Evolutionary conservation across 225 moss, liverwort and hornwort species (phyloP), one percentile per base, ranked within the genome.

Genomic region (Ulota crispa): DNA sequence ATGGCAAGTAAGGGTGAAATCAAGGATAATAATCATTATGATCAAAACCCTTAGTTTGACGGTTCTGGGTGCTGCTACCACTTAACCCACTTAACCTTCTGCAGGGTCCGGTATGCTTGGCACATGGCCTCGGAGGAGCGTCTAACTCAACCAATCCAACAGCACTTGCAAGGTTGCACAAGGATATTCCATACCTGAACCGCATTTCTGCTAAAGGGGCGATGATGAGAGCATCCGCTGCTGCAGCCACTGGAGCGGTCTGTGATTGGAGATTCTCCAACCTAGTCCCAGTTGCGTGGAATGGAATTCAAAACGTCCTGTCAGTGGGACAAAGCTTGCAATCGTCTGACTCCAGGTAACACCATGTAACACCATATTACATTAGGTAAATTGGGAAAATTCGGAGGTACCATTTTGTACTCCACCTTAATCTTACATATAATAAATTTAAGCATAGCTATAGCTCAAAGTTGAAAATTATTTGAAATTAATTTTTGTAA

Each of bases 251-350:
- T 39, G 80, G 70, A 2, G 1, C 65, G 26, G 45, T 10, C 50
- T 90, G 88, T 75, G 56, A 88, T 55, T 90, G 88, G 90, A 66
- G 78, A 34, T 82, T 68, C 75, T 88, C 88, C 55, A 88, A 88
- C 45, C 37, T 88, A 2, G 52, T 88, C 34, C 86, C 88, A 4
- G 88, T 88, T 37, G 88, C 80, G 4, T 90, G 79, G 76, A 86
- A 90, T 66, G 88, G 90, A 37, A 71, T 86, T 45, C 88, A 86
- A 64, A 90, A 90, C 62, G 82, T 80, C 12, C 82, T 90, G 2
- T 1, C 41, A 52, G 82, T 75, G 37, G 88, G 90, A 1, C 78
- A 88, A 77, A 82, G 79, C 65, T 66, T 90, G 65, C 82, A 77
- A 43, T 90, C 88, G 6, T 32, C 1, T 3, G 75, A 86, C 62